These are phyloP conservation scores for Leishmania amazonensis DNA, from an alignment of 208 protist genomes.

Conservation along the genomic window DNA sequence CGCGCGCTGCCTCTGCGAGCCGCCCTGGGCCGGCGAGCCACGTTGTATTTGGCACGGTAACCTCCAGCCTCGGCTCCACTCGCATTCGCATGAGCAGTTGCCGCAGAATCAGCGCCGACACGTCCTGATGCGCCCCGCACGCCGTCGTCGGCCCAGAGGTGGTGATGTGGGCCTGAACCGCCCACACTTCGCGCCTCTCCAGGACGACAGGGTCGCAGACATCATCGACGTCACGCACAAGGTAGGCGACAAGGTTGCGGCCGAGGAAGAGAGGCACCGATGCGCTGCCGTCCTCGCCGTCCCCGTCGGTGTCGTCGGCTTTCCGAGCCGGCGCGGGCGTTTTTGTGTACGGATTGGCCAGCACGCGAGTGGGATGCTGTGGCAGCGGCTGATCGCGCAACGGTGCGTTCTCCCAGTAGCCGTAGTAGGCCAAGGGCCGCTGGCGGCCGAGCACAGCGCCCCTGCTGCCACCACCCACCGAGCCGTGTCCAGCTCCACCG, in stretches of 20 bases:
- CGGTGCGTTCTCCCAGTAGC: constrained; percentile 70
- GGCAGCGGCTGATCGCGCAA: constrained; percentile 55
- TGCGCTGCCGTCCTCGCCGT: neutral
- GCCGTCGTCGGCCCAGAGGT: constrained; percentile 45
- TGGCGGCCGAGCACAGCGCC: neutral
- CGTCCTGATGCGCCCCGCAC: constrained; percentile 44
- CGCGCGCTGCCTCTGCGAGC: constrained; percentile 29
- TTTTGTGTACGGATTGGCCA: constrained; percentile 50
- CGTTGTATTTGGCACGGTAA: constrained; percentile 46
- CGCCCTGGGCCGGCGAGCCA: constrained; percentile 28
- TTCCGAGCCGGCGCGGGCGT: neutral
- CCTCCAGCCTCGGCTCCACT: constrained; percentile 24
- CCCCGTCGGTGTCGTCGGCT: neutral
- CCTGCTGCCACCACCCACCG: neutral
- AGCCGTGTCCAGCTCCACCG: neutral
- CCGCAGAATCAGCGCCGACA: constrained; percentile 54
- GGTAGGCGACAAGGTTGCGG: constrained; percentile 67
- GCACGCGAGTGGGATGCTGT: constrained; percentile 31
- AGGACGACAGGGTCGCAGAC: constrained; percentile 73
- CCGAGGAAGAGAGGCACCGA: constrained; percentile 61
- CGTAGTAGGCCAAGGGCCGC: constrained; percentile 40
- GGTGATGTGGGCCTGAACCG: constrained; percentile 64
- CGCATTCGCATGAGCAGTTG: constrained; percentile 57
- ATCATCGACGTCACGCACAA: constrained; percentile 74
- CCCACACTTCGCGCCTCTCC: constrained; percentile 72